Base-by-base conservation (phyloP, 352 stramenopile species). In the Globisporangium mamillatum region DNA sequence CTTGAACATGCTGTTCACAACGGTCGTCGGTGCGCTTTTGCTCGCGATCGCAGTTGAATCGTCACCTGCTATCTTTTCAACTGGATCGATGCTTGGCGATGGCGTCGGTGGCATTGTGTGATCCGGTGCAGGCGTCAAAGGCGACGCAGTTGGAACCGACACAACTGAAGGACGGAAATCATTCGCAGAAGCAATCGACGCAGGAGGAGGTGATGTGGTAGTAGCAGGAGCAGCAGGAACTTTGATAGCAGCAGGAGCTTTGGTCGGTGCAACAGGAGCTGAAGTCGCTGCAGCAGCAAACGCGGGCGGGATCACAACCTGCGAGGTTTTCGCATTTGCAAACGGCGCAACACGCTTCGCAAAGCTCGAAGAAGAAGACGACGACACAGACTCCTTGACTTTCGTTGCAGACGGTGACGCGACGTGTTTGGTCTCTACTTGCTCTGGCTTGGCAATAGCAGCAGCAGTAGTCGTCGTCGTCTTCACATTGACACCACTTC, bases 1-100 rank as follows among this genome's bases (percentile, higher is more conserved):
- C 64, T 76, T 72, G 64, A 82, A 73, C 63, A 82, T 75, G 46
- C 68, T 82, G 25, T 61, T 76, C 27, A 79, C 70, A 3, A 73
- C 56, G 10, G 74, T 77, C 0, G 54, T 24, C 3, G 72, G 38
- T 8, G 66, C 32, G 29, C 27, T 62, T n/a, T 38, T 63, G 38
- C 3, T 73, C 10, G 10, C 20, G 14, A 7, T 58, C 3, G 27
- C 25, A 46, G 4, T 20, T 18, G 27, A 52, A 24, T 50, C n/a
- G 52, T 8, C 14, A 46, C 12, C 14, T 52, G 44, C 4, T 52
- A 18, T 52, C 16, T 52, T 22, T 22, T n/a, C 10, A 16, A 46
- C 14, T n/a, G 67, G 61, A n/a, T 55, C 41, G n/a, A 75, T 73
- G 27, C 69, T 76, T 2, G 66, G 64, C 9, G 68, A 76, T 10